These are phyloP conservation scores for Leucocoprinus leucothites DNA, from an alignment of 768 basidiomycete genomes.

Conservation along the genomic window DNA sequence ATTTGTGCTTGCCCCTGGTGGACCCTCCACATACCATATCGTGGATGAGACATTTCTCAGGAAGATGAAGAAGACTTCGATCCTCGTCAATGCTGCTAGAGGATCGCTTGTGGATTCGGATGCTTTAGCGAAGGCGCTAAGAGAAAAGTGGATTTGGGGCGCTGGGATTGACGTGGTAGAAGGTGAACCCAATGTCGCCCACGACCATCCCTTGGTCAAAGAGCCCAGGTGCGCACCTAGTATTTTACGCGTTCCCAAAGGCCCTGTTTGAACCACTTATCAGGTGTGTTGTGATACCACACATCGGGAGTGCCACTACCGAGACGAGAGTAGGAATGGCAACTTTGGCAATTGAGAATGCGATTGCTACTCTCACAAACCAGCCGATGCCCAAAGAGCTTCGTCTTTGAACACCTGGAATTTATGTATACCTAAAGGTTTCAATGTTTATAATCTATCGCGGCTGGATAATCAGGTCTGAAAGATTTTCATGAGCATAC, in stretches of 20 bases:
- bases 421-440: too few relatives aligned
- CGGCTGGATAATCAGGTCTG: too few relatives aligned
- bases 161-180: slow-evolving; percentile 95
- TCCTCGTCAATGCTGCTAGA: slow-evolving; percentile 83
- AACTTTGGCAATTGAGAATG: slow-evolving; percentile 64
- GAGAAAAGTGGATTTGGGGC: slow-evolving; percentile 80
- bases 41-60: slow-evolving; percentile 68
- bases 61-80: slow-evolving; percentile 81
- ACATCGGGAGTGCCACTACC: slow-evolving; percentile 86
- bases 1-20: slow-evolving; percentile 81
- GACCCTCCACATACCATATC: slow-evolving; percentile 64
- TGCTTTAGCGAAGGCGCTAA: slow-evolving; percentile 79
- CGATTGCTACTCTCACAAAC: slow-evolving; percentile 54
- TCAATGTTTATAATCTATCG: too few relatives aligned
- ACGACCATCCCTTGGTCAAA: slow-evolving; percentile 77
- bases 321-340: slow-evolving; percentile 87
- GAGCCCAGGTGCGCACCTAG: slow-evolving; percentile 55
- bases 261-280: background rate
- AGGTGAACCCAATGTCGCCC: slow-evolving; percentile 76
- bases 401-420: background rate
- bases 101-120: slow-evolving; percentile 90
- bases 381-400: slow-evolving; percentile 43
- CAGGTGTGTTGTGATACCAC: slow-evolving; percentile 83
- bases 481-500: too few relatives aligned
- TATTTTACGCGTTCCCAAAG: background rate